Evolutionary conservation across 2,329 filamentous ascomycete species (phyloP).

Genomic region (Emergomyces pasteurianus): DNA sequence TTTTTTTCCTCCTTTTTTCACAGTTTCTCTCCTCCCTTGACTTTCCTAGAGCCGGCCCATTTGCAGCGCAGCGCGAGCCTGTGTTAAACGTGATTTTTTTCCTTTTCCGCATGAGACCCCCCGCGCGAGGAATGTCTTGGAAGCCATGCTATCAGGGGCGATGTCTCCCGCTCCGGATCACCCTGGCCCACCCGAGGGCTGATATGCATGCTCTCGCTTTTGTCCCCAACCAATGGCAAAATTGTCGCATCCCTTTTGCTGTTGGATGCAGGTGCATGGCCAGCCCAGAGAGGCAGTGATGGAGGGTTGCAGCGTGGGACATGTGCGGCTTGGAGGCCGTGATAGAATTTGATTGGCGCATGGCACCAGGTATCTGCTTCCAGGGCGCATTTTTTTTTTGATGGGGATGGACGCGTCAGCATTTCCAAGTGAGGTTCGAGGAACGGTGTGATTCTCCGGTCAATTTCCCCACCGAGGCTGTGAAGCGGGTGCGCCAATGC

Average conservation of each 20-base stretch:
- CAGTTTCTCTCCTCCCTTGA: not conserved
- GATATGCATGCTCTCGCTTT: not conserved
- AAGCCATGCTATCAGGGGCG: too few species aligned
- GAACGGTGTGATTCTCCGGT: too few species aligned
- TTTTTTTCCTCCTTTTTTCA: not conserved
- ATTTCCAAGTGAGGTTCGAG: not conserved
- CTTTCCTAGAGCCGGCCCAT: not conserved
- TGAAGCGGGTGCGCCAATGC: too few species aligned
- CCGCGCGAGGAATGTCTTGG: not conserved
- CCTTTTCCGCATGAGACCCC: not conserved
- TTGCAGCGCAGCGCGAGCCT: not conserved
- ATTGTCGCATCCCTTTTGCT: not conserved
- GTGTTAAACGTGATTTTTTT: not conserved
- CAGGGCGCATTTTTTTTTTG: not conserved
- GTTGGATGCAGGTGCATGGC: not conserved
- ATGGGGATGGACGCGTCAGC: not conserved
- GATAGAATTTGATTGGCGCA: not conserved
- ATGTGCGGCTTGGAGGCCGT: not conserved
- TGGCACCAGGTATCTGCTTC: not conserved
- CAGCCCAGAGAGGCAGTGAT: not conserved
- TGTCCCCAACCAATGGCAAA: not conserved
- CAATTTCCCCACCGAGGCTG: too few species aligned
- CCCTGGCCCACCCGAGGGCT: not conserved
- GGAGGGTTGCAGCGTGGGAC: not conserved
- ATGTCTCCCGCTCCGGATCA: not conserved